Evolutionary conservation across 1,284 basidiomycete species (phyloP).

Genomic region (Trichosporon coremiiforme): DNA sequence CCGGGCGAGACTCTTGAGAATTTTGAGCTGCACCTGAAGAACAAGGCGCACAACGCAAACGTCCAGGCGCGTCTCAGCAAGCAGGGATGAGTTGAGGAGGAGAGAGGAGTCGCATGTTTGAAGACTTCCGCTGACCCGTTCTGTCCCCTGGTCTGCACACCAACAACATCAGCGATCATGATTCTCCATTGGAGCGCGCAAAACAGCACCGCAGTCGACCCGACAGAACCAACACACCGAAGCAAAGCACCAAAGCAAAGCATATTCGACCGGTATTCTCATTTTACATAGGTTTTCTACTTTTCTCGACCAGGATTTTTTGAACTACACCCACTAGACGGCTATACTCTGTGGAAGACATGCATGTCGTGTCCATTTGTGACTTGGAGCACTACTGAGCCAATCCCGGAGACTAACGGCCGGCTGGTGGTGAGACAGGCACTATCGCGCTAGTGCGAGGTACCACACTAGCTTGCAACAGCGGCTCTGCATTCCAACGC

Average conservation of each 20-base stretch:
- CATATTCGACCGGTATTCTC: neutral
- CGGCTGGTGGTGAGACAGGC: no score
- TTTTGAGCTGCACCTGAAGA: conserved; percentile 89
- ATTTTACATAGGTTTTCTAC: conserved; percentile 6
- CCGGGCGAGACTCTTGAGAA: conserved; percentile 85
- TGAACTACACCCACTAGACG: conserved; percentile 10
- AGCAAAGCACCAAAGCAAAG: no score
- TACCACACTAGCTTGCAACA: neutral
- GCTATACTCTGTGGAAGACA: conserved; percentile 13
- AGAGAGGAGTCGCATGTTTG: neutral
- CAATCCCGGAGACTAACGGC: no score
- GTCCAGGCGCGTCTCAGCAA: conserved; percentile 55
- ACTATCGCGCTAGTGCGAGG: neutral
- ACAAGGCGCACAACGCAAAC: conserved; percentile 67
- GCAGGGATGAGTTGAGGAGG: neutral
- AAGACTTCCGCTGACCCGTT: neutral
- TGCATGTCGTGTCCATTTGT: conserved; percentile 12
- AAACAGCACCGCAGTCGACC: neutral
- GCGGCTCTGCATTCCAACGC: no score
- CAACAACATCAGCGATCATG: conserved; percentile 3
- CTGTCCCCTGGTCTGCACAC: neutral
- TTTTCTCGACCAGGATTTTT: conserved; percentile 11
- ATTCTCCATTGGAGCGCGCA: neutral
- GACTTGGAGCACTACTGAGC: no score
- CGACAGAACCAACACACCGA: neutral